Evolutionary conservation across 192 early-diverging fungal species (phyloP).

Genomic region (Dimargaris xerosporica): DNA sequence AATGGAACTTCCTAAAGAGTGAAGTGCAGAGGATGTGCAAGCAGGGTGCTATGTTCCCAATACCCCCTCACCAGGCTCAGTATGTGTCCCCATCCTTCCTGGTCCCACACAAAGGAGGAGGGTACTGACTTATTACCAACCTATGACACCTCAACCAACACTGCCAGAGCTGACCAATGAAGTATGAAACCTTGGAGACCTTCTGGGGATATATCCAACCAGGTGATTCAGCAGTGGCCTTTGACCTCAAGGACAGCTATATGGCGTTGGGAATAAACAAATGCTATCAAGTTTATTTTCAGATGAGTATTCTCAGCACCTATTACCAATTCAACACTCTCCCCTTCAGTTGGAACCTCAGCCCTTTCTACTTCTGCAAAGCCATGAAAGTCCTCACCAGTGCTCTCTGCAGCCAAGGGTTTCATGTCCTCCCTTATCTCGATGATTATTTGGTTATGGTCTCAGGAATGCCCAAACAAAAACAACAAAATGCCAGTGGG

Average conservation of each 20-base stretch:
- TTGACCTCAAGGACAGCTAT: slow-evolving; percentile 1
- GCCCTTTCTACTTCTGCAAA: slow-evolving; percentile 5
- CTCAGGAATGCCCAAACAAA: neutral
- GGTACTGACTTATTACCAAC: slow-evolving; percentile 1
- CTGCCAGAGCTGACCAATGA: neutral
- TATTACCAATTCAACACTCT: slow-evolving; percentile 1
- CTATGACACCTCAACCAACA: neutral
- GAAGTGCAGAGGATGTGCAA: neutral
- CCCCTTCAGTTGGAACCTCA: neutral
- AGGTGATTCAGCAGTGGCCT: neutral
- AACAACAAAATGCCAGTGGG: slow-evolving; percentile 2
- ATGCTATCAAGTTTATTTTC: neutral
- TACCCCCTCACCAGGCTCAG: neutral
- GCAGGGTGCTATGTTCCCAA: neutral
- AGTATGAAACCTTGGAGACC: neutral
- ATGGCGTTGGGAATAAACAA: neutral
- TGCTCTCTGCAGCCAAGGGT: neutral
- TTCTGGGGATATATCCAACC: neutral
- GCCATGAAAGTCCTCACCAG: neutral
- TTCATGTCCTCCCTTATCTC: neutral
- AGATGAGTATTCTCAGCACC: neutral
- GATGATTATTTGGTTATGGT: neutral
- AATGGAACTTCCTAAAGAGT: neutral
- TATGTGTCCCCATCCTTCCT: slow-evolving; percentile 6
- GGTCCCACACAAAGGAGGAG: slow-evolving; percentile 4